Evolutionary conservation across 2,329 filamentous ascomycete species (phyloP).

Genomic region (Bipolaris oryzae): DNA sequence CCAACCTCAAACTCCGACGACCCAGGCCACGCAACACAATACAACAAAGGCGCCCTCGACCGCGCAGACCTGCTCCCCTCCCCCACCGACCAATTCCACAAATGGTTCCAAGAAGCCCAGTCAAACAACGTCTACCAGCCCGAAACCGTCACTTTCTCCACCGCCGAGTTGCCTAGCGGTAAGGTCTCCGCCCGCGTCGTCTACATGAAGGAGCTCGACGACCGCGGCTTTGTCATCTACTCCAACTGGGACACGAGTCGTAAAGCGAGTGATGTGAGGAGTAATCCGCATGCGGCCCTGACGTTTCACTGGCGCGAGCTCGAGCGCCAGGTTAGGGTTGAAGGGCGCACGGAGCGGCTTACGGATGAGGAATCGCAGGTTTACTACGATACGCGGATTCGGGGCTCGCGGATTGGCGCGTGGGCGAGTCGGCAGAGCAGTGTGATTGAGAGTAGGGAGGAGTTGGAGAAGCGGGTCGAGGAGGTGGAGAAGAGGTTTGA

Average conservation of each 20-base stretch:
- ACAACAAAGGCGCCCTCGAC: constrained; percentile 69
- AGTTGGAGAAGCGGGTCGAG: constrained; percentile 77
- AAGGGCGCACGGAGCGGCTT: constrained; percentile 74
- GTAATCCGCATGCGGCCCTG: constrained; percentile 78
- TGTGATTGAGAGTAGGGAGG: constrained; percentile 71
- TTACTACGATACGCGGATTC: constrained; percentile 69
- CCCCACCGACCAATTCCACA: constrained; percentile 84
- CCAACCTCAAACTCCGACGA: constrained; percentile 61
- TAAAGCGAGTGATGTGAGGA: constrained; percentile 69
- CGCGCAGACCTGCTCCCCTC: constrained; percentile 64
- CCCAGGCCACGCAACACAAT: constrained; percentile 74
- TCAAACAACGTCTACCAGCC: constrained; percentile 70
- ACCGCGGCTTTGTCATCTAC: constrained; percentile 85
- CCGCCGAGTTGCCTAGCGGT: constrained; percentile 80
- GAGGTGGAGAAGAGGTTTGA: constrained; percentile 79
- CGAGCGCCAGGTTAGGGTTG: constrained; percentile 89
- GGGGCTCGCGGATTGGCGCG: constrained; percentile 84
- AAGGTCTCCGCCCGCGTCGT: constrained; percentile 84
- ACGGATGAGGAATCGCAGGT: constrained; percentile 71
- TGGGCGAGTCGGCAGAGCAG: constrained; percentile 92
- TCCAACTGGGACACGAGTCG: constrained; percentile 84
- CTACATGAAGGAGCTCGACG: constrained; percentile 94
- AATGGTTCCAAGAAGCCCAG: constrained; percentile 82
- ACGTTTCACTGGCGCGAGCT: constrained; percentile 89
- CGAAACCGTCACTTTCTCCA: constrained; percentile 87